Base-by-base conservation (phyloP, 2,329 filamentous ascomycete genomes). In the Colletotrichum lupini region DNA sequence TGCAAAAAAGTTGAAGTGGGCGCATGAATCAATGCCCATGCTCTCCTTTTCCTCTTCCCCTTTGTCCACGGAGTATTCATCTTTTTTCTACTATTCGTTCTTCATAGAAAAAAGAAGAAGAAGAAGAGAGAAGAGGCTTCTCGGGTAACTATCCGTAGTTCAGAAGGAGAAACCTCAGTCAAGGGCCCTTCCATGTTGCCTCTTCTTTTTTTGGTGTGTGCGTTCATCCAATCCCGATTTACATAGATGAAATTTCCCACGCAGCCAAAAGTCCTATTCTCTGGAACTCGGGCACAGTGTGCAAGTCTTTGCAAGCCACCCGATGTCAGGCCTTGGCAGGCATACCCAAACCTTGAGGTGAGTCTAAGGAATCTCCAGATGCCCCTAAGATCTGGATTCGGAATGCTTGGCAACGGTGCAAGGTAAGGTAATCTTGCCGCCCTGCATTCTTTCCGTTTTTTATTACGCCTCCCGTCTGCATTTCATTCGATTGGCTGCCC, bases 21-120 rank as follows among this genome's bases (percentile, higher is more conserved):
- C 16, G 46, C 68, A 71, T 61, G 56, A 67, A 67, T 68, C 35
- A 62, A 64, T 32, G 61, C 35, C 63, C 68, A 72, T 68, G 64
- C 37, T 61, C 30, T 55, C 12, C 42, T 62, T 14, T 11, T 8
- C 30, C 22, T 26, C 30, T 37, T 26, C 32, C 16, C 57, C 35
- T 37, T 11, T 14, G 30, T 37, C 19, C 26, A 35, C 11, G 32
- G 32, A 12, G 32, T 35, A 9, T 52, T 49, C 49, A 52, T 32
- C 24, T 6, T 56, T n/a, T 22, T 32, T 46, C 32, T 42, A 60
- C 24, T 12, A 26, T 8, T 4, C 46, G 61, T 16, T 52, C n/a
- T 52, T 28, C 42, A 22, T 49, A 42, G 19, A 42, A 26, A 26
- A 1, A 26, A 26, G 1, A 26, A 42, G 26, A 42, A 46, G 9